phyloP scores from a whole-genome alignment of 2,329 filamentous ascomycete species.

The Alternaria metachromatica region DNA sequence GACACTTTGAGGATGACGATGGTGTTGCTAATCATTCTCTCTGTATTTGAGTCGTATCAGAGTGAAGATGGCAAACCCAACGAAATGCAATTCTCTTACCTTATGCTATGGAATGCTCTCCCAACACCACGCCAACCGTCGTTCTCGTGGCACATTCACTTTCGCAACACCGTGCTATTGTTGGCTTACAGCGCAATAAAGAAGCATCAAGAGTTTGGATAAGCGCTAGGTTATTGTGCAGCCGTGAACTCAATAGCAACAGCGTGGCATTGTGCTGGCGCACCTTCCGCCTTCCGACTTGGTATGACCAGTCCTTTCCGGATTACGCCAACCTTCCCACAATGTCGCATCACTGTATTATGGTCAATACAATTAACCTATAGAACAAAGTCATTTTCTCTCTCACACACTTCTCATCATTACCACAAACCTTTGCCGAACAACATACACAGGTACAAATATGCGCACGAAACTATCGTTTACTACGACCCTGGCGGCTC shows the following conservation, averaged over 20 bases:
- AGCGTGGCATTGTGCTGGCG: background rate
- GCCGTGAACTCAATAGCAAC: background rate
- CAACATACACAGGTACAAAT: background rate
- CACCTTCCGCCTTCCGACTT: background rate
- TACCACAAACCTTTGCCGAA: background rate
- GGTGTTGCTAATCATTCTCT: background rate
- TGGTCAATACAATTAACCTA: background rate
- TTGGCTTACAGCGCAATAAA: constrained; percentile 9
- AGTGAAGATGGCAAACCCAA: background rate
- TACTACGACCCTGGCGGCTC: constrained; percentile 16
- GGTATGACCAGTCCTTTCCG: background rate
- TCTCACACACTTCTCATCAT: background rate
- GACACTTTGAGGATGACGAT: background rate
- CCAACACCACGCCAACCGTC: background rate
- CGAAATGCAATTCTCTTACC: background rate
- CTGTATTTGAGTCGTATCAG: background rate
- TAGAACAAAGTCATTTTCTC: background rate
- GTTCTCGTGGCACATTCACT: background rate
- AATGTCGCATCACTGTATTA: background rate
- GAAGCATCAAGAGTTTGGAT: background rate
- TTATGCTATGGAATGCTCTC: background rate
- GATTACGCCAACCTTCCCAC: background rate
- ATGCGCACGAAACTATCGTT: constrained; percentile 2
- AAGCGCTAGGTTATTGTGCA: background rate
- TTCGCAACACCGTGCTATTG: constrained; percentile 2